phyloP scores from a whole-genome alignment of 169 alveolate genomes.

The Toxoplasma gondii region DNA sequence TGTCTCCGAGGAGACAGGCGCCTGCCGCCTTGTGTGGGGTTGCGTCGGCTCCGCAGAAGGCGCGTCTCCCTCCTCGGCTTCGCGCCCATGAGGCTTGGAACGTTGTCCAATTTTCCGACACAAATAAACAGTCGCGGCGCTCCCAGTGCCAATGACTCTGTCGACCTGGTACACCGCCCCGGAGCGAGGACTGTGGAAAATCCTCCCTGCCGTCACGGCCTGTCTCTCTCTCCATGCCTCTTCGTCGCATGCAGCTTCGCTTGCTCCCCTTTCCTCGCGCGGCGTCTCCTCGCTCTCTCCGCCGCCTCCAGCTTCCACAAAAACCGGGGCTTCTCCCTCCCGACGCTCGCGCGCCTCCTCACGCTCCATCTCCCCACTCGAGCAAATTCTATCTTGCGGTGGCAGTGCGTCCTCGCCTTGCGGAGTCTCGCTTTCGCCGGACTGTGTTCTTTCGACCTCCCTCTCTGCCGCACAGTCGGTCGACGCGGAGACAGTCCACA shows the following conservation, averaged over 20 bases:
- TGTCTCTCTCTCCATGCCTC: not conserved
- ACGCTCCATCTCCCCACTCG: not conserved
- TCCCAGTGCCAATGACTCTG: not conserved
- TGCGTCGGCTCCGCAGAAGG: not conserved
- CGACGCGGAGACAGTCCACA: no score
- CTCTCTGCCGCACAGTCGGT: no score
- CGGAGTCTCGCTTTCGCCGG: not conserved
- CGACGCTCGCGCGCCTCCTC: no score
- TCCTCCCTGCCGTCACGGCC: not conserved
- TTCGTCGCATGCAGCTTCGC: not conserved
- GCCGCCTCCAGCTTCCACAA: not conserved
- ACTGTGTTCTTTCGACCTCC: no score
- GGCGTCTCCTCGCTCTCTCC: not conserved
- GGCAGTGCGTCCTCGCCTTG: not conserved
- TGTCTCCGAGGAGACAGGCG: no score
- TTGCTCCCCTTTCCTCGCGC: not conserved
- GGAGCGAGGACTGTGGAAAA: not conserved
- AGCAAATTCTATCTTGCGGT: not conserved
- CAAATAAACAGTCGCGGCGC: conserved; percentile 6
- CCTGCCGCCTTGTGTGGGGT: no score
- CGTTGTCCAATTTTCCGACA: not conserved
- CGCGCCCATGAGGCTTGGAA: not conserved
- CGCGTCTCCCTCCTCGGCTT: not conserved
- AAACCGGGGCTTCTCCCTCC: not conserved
- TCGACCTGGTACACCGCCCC: not conserved